These are phyloP conservation scores for Zostera marina DNA, from an alignment of 116 monocot species.

Conservation along the genomic window DNA sequence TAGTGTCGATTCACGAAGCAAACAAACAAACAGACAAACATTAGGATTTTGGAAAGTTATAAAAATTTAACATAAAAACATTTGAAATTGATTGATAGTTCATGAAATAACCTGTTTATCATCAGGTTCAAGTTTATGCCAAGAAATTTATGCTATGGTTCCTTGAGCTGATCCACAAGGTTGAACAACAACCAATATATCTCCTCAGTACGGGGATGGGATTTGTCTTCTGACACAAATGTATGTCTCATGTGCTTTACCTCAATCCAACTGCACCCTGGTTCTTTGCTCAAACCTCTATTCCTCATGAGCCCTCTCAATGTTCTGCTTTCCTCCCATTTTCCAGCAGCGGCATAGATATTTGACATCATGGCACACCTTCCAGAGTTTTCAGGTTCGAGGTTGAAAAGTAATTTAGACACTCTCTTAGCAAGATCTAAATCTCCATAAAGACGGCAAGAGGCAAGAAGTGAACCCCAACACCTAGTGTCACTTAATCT, in stretches of 20 bases:
- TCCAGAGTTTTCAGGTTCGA: conserved; percentile 49
- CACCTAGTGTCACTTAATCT: conserved; percentile 12
- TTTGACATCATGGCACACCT: conserved; percentile 60
- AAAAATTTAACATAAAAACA: no score
- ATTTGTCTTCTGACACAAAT: conserved; percentile 35
- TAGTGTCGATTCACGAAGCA: no score
- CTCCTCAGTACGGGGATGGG: conserved; percentile 20
- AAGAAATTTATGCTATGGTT: background rate
- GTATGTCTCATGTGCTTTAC: conserved; percentile 31
- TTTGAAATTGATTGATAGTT: no score
- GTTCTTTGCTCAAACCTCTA: conserved; percentile 51
- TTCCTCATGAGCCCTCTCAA: conserved; percentile 40
- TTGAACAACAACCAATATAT: conserved; percentile 31
- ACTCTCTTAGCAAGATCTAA: conserved; percentile 35
- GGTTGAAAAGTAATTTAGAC: conserved; percentile 28
- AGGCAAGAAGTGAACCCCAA: conserved; percentile 68
- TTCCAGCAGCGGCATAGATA: conserved; percentile 50
- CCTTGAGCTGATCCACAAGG: conserved; percentile 29
- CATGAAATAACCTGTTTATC: no score
- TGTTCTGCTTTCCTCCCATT: conserved; percentile 40
- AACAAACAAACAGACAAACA: no score
- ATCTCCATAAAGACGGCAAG: conserved; percentile 57
- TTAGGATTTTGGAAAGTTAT: no score
- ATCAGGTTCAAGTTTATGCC: no score
- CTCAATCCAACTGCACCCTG: conserved; percentile 74